Evolutionary conservation across 2,329 filamentous ascomycete genomes (phyloP), one percentile per base, ranked within the genome.

Genomic region (Colletotrichum tofieldiae): DNA sequence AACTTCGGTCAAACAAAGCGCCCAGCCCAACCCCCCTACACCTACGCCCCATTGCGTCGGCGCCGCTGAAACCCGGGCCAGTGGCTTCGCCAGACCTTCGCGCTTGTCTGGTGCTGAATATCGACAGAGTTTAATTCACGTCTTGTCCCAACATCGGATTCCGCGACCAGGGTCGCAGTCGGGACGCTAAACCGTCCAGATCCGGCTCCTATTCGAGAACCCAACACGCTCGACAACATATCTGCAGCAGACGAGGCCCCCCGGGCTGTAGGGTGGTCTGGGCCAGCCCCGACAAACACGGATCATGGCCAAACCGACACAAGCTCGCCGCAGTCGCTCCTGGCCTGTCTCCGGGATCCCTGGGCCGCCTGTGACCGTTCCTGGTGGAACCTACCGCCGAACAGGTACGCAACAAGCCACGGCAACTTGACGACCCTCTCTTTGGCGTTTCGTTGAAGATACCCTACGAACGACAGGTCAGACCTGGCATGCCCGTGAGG

Each of bases 241-340:
- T 47, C 51, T 63, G 68, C 45, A 58, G 68, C 65, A 71, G 37
- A 56, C 41, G 49, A 18, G n/a, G 14, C 51, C 41, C 43, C 43
- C 29, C 18, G 56, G 43, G 43, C 65, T 54, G 43, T 23, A 68
- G 49, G 37, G 56, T 63, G 56, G 64, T 43, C 65, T 68, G 65
- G 65, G 68, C 58, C 35, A 63, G 65, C 65, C 55, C 43, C 49
- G 65, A 39, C 43, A 71, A 58, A 71, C 65, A 71, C 68, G 51
- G 58, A 63, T 68, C 68, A 29, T 51, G 67, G 55, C 64, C 63
- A 67, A 61, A 61, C 47, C 56, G 67, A 71, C 35, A 41, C 67
- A 56, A 49, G 45, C 51, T 29, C 49, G 68, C 58, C 60, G 68
- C 52, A 26, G 41, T 52, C 35, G 41, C 35, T 63, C 58, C 56